phyloP scores from a whole-genome alignment of 495 filamentous ascomycete genomes.

The Sordaria brevicollis region DNA sequence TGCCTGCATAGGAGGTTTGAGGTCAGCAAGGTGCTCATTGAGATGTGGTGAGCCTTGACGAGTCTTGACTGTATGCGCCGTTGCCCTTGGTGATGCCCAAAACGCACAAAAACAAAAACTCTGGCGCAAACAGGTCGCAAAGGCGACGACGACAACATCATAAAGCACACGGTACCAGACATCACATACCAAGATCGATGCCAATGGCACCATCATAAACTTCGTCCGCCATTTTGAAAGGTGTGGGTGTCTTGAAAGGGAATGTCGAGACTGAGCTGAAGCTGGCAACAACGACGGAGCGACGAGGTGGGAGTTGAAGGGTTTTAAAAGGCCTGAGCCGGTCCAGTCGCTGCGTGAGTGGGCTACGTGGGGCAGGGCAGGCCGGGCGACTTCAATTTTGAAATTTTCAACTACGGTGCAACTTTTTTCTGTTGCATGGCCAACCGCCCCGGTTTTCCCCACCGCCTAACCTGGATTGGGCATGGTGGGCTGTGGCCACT shows the following conservation, averaged over 20 bases:
- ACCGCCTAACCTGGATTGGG: neutral
- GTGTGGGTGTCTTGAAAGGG: slow-evolving; percentile 6
- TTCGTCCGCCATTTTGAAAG: slow-evolving; percentile 66
- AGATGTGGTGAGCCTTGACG: too few species aligned
- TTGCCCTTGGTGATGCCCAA: neutral
- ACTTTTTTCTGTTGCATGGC: slow-evolving; percentile 13
- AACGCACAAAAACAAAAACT: neutral
- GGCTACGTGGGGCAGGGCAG: slow-evolving; percentile 24
- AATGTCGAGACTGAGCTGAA: slow-evolving; percentile 15
- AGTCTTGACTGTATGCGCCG: slow-evolving; percentile 4
- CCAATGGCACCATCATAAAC: slow-evolving; percentile 98
- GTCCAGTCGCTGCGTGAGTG: neutral
- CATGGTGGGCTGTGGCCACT: neutral
- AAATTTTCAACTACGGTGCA: slow-evolving; percentile 24
- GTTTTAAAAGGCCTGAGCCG: neutral
- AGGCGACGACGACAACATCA: neutral
- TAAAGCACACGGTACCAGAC: too few species aligned
- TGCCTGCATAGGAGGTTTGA: slow-evolving; percentile 45
- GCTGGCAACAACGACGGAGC: slow-evolving; percentile 16
- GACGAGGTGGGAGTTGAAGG: slow-evolving; percentile 4
- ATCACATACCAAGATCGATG: slow-evolving; percentile 96
- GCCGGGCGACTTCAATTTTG: slow-evolving; percentile 15
- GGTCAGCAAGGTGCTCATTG: neutral
- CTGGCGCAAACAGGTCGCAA: neutral
- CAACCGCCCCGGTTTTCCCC: neutral